Evolutionary conservation across 2,329 filamentous ascomycete species (phyloP).

Genomic region (Fusarium euwallaceae): DNA sequence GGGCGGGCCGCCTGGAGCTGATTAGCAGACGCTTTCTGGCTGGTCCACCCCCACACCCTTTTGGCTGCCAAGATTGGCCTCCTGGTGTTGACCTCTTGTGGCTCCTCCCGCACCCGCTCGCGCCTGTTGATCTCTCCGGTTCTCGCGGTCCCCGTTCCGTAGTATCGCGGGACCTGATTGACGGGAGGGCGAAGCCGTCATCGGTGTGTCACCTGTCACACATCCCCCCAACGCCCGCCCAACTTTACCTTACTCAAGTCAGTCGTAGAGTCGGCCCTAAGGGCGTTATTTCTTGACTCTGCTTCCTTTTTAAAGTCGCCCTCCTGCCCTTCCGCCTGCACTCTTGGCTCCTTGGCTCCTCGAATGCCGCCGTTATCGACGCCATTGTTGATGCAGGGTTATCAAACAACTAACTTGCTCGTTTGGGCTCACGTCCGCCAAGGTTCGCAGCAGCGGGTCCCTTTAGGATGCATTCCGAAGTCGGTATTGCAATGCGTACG

Average conservation of each 20-base stretch:
- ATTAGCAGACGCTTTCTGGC: slow-evolving; percentile 41
- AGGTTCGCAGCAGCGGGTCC: slow-evolving; percentile 16
- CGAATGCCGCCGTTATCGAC: slow-evolving; percentile 29
- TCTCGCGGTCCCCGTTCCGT: slow-evolving; percentile 36
- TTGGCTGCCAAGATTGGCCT: slow-evolving; percentile 30
- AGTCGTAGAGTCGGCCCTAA: slow-evolving; percentile 3
- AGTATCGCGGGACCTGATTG: slow-evolving; percentile 35
- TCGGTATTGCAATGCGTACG: slow-evolving; percentile 3
- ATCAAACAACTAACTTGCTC: slow-evolving; percentile 18
- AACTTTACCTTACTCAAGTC: neutral
- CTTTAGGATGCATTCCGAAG: slow-evolving; percentile 10
- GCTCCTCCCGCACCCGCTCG: slow-evolving; percentile 33
- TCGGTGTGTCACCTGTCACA: slow-evolving; percentile 26
- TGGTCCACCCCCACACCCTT: slow-evolving; percentile 41
- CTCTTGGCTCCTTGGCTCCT: slow-evolving; percentile 9
- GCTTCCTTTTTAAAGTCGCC: neutral
- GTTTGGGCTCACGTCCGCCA: slow-evolving; percentile 19
- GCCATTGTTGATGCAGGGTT: slow-evolving; percentile 22
- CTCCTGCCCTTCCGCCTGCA: slow-evolving; percentile 5
- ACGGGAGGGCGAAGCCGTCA: slow-evolving; percentile 29
- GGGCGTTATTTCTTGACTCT: slow-evolving; percentile 5
- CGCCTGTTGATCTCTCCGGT: slow-evolving; percentile 26
- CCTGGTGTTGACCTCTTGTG: slow-evolving; percentile 26
- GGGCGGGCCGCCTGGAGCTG: slow-evolving; percentile 32
- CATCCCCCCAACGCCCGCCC: neutral